These are phyloP conservation scores for Kwoniella heveanensis DNA, from an alignment of 768 basidiomycete genomes.

Conservation along the genomic window DNA sequence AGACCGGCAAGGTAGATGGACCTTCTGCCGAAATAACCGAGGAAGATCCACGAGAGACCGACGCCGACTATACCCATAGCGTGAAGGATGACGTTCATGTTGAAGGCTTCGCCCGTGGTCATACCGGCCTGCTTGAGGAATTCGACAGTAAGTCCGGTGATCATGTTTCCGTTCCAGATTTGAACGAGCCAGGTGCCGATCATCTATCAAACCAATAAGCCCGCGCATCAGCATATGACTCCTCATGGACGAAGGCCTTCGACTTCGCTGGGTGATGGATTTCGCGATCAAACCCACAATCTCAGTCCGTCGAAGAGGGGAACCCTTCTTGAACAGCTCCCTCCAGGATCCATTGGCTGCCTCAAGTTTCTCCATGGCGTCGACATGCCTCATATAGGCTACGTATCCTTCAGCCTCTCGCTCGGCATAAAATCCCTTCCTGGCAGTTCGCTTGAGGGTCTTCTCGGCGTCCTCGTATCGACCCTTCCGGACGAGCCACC, in stretches of 20 bases:
- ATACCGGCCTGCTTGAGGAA: constrained; percentile 36
- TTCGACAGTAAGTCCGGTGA: constrained; percentile 34
- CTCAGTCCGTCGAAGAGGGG: constrained; percentile 46
- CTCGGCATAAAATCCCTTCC: constrained; percentile 23
- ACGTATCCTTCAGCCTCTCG: constrained; percentile 33
- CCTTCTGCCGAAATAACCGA: constrained; percentile 1
- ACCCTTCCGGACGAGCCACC: constrained; percentile 40
- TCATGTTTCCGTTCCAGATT: constrained; percentile 33
- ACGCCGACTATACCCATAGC: constrained; percentile 33
- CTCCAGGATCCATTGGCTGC: constrained; percentile 25
- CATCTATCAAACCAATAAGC: constrained; percentile 19
- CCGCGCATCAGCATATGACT: not conserved
- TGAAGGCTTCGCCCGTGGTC: constrained; percentile 29
- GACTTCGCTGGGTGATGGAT: too few relatives aligned
- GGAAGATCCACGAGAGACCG: not conserved
- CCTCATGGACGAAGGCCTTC: too few relatives aligned
- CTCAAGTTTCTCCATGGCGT: constrained; percentile 37
- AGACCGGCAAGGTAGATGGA: not conserved
- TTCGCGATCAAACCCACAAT: too few relatives aligned
- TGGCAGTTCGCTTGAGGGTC: constrained; percentile 10
- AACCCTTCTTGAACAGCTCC: constrained; percentile 38
- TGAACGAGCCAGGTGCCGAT: constrained; percentile 34
- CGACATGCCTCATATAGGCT: constrained; percentile 46
- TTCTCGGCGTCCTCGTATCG: constrained; percentile 27
- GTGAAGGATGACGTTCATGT: constrained; percentile 32